Percentiles rank a stretch among this genome's conserved stretches.
phyloP scores from a whole-genome alignment of 2,329 filamentous ascomycete species.

The Balansia obtecta region DNA sequence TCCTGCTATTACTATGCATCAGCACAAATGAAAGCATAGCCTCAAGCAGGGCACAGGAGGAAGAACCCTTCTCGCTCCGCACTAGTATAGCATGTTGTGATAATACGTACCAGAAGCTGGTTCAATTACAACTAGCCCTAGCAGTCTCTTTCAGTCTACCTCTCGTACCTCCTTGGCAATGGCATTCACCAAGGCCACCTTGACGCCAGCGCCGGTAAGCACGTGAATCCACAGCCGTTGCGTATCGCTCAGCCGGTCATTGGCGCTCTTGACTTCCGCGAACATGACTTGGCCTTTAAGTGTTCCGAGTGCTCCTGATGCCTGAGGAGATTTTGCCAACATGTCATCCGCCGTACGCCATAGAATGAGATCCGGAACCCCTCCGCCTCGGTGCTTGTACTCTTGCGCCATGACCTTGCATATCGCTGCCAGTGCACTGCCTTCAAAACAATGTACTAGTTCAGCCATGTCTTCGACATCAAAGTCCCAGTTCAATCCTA shows the following conservation, averaged over 20 bases:
- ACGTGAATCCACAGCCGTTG: constrained; percentile 97
- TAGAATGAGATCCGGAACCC: constrained; percentile 84
- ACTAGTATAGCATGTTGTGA: no score
- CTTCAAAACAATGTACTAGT: constrained; percentile 65
- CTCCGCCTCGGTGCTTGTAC: constrained; percentile 74
- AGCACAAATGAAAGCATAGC: neutral
- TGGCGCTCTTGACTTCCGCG: constrained; percentile 68
- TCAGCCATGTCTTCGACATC: constrained; percentile 66
- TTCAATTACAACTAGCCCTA: no score
- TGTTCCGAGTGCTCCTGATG: constrained; percentile 21
- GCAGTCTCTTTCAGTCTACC: constrained; percentile 16
- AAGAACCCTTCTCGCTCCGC: no score
- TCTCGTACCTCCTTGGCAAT: constrained; percentile 39
- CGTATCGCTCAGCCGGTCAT: constrained; percentile 90
- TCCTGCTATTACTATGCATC: neutral
- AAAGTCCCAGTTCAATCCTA: constrained; percentile 87
- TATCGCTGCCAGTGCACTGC: constrained; percentile 67
- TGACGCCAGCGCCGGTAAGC: constrained; percentile 69
- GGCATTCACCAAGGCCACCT: constrained; percentile 68
- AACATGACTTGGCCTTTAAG: constrained; percentile 57
- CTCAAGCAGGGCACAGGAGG: neutral
- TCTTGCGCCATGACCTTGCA: constrained; percentile 96
- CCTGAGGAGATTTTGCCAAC: constrained; percentile 2
- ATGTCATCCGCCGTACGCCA: constrained; percentile 44
- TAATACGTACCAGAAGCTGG: no score